These are phyloP conservation scores for Suhomyces bokatorum DNA, from an alignment of 1,139 yeast species.

Conservation along the genomic window DNA sequence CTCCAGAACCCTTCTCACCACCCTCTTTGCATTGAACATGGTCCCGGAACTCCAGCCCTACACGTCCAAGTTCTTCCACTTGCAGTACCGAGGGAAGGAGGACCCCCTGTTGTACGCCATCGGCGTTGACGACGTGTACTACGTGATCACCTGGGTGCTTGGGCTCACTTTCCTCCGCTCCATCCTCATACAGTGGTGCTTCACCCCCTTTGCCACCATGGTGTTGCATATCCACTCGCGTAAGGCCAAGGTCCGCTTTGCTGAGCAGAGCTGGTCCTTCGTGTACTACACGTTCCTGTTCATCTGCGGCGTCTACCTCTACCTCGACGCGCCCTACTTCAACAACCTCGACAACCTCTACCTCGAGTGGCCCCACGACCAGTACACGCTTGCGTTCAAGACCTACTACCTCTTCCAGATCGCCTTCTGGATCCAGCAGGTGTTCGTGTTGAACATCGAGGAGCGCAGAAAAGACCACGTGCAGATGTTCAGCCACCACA, in stretches of 20 bases:
- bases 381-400: slow-evolving; percentile 53
- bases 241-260: slow-evolving; percentile 64
- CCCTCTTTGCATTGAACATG: slow-evolving; percentile 31
- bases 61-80: slow-evolving; percentile 46
- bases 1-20: slow-evolving; percentile 31
- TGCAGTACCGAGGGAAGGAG: slow-evolving; percentile 41
- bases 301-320: slow-evolving; percentile 57
- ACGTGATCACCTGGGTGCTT: slow-evolving; percentile 57
- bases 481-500: slow-evolving; percentile 89
- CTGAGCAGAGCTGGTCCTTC: slow-evolving; percentile 84
- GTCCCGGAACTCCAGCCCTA: slow-evolving; percentile 23
- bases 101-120: slow-evolving; percentile 44
- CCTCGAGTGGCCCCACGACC: slow-evolving; percentile 75
- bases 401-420: slow-evolving; percentile 69
- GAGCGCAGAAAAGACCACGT: slow-evolving; percentile 75
- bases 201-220: slow-evolving; percentile 58
- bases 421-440: slow-evolving; percentile 80
- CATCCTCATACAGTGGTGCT: slow-evolving; percentile 54
- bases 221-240: slow-evolving; percentile 46
- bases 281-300: slow-evolving; percentile 63
- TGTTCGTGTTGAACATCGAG: slow-evolving; percentile 75
- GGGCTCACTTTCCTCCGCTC: slow-evolving; percentile 61
- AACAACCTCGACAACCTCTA: slow-evolving; percentile 60
- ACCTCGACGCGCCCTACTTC: slow-evolving; percentile 60
- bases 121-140: slow-evolving; percentile 56